These are phyloP conservation scores for Stephania cephalantha DNA, from an alignment of 164 flowering plant species.

Conservation along the genomic window DNA sequence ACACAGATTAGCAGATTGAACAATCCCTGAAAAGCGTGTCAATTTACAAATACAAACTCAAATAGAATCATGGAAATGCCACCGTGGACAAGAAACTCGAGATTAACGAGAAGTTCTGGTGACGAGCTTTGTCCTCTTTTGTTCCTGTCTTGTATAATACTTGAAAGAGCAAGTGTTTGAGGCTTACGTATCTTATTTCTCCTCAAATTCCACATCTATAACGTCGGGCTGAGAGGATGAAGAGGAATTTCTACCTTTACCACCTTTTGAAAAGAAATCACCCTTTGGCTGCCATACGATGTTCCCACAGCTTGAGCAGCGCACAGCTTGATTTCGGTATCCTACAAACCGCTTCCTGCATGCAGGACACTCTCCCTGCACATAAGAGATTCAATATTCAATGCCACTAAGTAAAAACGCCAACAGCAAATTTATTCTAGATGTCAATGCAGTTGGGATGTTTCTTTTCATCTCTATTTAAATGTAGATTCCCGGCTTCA, in stretches of 20 bases:
- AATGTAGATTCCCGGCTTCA: too few relatives aligned
- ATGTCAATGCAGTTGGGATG: background rate
- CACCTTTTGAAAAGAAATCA: constrained; percentile 46
- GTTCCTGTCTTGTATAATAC: background rate
- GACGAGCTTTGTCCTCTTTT: background rate
- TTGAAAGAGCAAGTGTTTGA: background rate
- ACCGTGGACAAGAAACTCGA: constrained; percentile 11
- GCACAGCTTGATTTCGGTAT: constrained; percentile 50
- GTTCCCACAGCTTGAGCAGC: constrained; percentile 71
- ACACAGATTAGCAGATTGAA: background rate
- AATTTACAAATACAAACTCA: background rate
- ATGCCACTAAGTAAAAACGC: too few relatives aligned
- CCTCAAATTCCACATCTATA: constrained; percentile 88
- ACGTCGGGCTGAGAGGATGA: constrained; percentile 53
- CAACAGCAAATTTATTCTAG: background rate
- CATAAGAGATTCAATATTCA: background rate
- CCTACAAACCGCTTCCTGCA: constrained; percentile 73
- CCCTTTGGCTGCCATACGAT: constrained; percentile 79
- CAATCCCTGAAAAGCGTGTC: background rate
- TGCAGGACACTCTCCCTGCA: constrained; percentile 87
- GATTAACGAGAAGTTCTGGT: constrained; percentile 15
- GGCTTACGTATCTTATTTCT: constrained; percentile 37
- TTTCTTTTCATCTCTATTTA: background rate
- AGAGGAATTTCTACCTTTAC: constrained; percentile 19
- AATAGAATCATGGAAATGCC: background rate